phyloP scores from a whole-genome alignment of 257 asterid genomes.

The Ilex aquifolium region DNA sequence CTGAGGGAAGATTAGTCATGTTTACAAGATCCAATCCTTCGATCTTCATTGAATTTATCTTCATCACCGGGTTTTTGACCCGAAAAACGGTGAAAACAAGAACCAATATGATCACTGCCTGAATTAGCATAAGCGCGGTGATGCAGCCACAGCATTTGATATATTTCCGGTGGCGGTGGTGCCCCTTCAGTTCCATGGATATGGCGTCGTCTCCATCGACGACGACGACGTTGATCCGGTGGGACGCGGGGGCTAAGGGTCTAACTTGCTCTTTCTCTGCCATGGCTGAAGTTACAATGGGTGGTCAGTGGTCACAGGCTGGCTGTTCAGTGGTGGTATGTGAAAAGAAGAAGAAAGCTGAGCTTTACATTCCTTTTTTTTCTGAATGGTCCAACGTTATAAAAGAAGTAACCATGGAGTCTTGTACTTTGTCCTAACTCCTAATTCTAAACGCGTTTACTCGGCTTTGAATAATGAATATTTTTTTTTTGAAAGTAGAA shows the following conservation, averaged over 20 bases:
- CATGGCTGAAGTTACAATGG: conserved; percentile 14
- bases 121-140: conserved; percentile 24
- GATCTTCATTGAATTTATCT: conserved; percentile 22
- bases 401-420: neutral
- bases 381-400: neutral
- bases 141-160: conserved; percentile 46
- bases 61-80: conserved; percentile 29
- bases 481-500: too few relatives aligned
- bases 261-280: conserved; percentile 26
- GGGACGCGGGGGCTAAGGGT: conserved; percentile 32
- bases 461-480: conserved; percentile 7
- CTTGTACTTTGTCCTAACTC: neutral
- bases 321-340: too few relatives aligned
- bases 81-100: conserved; percentile 39
- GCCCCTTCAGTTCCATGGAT: conserved; percentile 12
- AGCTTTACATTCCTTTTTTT: too few relatives aligned
- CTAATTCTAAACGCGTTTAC: conserved; percentile 15
- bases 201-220: conserved; percentile 13
- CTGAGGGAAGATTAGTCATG: conserved; percentile 8
- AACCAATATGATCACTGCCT: conserved; percentile 10
- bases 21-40: conserved; percentile 19
- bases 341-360: neutral
- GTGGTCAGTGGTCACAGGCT: neutral
- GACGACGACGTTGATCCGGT: neutral
- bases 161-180: conserved; percentile 14